Percentiles rank a stretch among this genome's conserved stretches.
phyloP scores from a whole-genome alignment of 805 yeast species.

The Myxozyma sirexii region DNA sequence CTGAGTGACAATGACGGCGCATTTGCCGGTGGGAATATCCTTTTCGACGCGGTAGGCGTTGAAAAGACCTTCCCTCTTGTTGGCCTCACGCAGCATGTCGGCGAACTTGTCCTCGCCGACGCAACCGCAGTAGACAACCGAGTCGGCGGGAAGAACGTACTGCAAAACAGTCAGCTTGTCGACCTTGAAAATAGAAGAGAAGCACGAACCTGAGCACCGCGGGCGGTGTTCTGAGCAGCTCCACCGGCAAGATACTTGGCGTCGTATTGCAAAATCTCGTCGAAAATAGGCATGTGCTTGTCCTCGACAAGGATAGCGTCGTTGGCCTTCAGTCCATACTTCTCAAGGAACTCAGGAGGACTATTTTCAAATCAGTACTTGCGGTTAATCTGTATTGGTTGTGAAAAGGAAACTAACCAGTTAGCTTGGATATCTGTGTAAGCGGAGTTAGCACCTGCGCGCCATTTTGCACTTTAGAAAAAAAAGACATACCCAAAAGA shows the following conservation, averaged over 20 bases:
- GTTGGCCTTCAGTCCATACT: conserved; percentile 83
- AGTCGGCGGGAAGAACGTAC: conserved; percentile 74
- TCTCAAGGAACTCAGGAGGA: conserved; percentile 52
- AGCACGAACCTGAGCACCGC: conserved; percentile 77
- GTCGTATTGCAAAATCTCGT: conserved; percentile 62
- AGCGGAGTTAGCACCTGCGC: conserved; percentile 1
- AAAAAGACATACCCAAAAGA: conserved; percentile 31
- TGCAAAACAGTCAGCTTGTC: background rate
- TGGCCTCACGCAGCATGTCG: conserved; percentile 78
- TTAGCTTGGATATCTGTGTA: conserved; percentile 35
- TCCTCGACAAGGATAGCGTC: conserved; percentile 91
- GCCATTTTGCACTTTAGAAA: background rate
- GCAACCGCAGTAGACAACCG: conserved; percentile 93
- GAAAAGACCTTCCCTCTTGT: conserved; percentile 81
- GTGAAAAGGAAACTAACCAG: conserved; percentile 18
- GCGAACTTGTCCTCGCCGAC: conserved; percentile 93
- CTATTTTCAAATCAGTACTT: conserved; percentile 5
- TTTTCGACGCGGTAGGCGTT: conserved; percentile 75
- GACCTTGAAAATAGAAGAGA: background rate
- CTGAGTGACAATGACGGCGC: conserved; percentile 86
- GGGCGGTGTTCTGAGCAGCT: conserved; percentile 98
- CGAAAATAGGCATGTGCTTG: conserved; percentile 84
- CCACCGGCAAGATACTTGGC: conserved; percentile 92
- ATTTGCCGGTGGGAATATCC: conserved; percentile 86
- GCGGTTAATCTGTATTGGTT: background rate